Evolutionary conservation across 2,329 filamentous ascomycete species (phyloP).

Genomic region (Geosmithia putterillii): DNA sequence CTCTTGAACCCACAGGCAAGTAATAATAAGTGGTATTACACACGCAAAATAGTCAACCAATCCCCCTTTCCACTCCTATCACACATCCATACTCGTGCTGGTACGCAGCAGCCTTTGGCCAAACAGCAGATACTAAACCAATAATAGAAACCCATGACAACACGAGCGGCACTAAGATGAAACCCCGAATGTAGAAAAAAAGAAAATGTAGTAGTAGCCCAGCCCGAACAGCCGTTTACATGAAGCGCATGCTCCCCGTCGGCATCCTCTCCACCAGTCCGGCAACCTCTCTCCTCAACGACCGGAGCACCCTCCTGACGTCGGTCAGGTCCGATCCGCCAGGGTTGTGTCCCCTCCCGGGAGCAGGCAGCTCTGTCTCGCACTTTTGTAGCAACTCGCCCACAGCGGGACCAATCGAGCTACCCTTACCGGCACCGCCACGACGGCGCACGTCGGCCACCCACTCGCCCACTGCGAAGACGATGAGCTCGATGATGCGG

Average conservation of each 20-base stretch:
- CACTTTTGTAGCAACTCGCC: constrained; percentile 37
- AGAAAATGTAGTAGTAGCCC: not conserved
- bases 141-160: not conserved
- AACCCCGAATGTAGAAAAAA: too few species aligned
- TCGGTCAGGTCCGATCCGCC: constrained; percentile 33
- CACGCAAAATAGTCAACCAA: not conserved
- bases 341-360: constrained; percentile 26
- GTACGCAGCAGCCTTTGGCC: too few species aligned
- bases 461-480: constrained; percentile 35
- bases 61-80: too few species aligned
- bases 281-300: constrained; percentile 29
- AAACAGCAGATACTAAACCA: not conserved
- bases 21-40: not conserved
- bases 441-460: constrained; percentile 34
- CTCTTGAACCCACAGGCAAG: too few species aligned
- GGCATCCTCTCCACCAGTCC: constrained; percentile 29
- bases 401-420: constrained; percentile 28
- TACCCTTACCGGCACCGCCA: constrained; percentile 26
- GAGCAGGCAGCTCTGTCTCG: constrained; percentile 28
- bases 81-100: too few species aligned
- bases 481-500: constrained; percentile 42
- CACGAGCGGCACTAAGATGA: not conserved
- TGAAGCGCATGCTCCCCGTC: constrained; percentile 29
- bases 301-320: constrained; percentile 27
- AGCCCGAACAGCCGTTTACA: not conserved